phyloP scores from a whole-genome alignment of 768 basidiomycete genomes.

The Plicaturopsis crispa region DNA sequence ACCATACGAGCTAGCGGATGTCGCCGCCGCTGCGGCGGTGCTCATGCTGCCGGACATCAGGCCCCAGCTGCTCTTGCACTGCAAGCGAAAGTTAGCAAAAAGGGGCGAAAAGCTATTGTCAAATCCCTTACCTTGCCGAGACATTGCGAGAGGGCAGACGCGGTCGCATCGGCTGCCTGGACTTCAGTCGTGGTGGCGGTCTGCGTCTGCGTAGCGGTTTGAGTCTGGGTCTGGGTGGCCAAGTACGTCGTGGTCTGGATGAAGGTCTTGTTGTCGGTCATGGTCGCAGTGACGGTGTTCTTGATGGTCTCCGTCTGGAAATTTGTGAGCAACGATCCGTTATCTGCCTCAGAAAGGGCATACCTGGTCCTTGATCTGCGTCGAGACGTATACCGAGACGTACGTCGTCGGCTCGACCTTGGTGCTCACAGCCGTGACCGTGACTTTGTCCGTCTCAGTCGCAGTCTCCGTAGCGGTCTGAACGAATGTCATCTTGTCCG shows the following conservation, averaged over 20 bases:
- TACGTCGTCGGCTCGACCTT: conserved; percentile 52
- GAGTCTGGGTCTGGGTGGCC: conserved; percentile 24
- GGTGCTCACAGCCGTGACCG: conserved; percentile 33
- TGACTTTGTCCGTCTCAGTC: conserved; percentile 46
- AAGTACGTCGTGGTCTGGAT: conserved; percentile 44
- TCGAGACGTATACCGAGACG: conserved; percentile 45
- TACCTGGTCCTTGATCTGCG: conserved; percentile 50
- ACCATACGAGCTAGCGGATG: conserved; percentile 2
- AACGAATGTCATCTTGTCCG: conserved; percentile 24
- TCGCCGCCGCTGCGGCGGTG: conserved; percentile 15
- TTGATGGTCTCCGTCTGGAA: conserved; percentile 50
- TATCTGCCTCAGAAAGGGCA: no score
- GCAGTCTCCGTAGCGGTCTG: conserved; percentile 38
- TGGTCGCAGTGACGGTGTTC: conserved; percentile 47
- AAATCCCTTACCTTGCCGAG: conserved; percentile 32
- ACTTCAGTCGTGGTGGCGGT: conserved; percentile 32
- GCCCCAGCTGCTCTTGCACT: conserved; percentile 56
- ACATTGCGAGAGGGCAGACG: conserved; percentile 48
- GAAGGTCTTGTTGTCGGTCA: conserved; percentile 39
- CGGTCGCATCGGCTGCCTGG: conserved; percentile 36
- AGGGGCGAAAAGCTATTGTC: conserved; percentile 1
- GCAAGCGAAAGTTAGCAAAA: conserved; percentile 9
- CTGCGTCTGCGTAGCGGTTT: conserved; percentile 34
- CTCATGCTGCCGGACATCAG: conserved; percentile 46
- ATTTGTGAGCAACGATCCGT: no score